Base-by-base conservation (phyloP, 768 basidiomycete species). In the Wakefieldia striispora region DNA sequence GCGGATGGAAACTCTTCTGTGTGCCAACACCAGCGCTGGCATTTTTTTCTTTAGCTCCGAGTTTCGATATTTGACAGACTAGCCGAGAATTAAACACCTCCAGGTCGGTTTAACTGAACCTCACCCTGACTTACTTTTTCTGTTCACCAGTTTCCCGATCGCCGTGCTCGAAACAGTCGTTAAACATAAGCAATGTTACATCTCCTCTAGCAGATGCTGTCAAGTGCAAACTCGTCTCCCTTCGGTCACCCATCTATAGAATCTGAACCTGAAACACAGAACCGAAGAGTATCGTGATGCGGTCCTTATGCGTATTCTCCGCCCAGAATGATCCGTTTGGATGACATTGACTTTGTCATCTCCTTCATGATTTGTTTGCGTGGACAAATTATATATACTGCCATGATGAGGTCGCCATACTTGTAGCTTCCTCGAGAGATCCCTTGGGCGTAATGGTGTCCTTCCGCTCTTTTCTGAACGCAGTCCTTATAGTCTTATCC, bases 351-450 rank as follows among this genome's bases (percentile, higher is more conserved):
- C 20, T 40, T 27, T 9, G 45, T 14, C 20, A 11, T 20, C 7
- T 29, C 12, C 20, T 42, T 34, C 23, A 16, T 21, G 33, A 26
- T 37, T 7, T 21, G 9, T 21, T 27, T 37, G 34, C 35, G 6
- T 37, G 17, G 19, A 11, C 17, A 31, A 26, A 13, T 24, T 48
- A 58, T 62, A 66, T 56, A 64, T 53, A 59, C 35, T 16, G 29
- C 21, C 45, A 26, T 40, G 16, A 29, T 23, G 27, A 46, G 42
- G 27, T 14, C 43, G 42, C 38, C 23, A 35, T 39, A 27, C 43
- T 43, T 34, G 1, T 47, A 47, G 21, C 51, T 42, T 44, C 8
- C 26, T 27, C 24, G 8, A 38, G 38, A 26, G 21, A 31, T 51
- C n/a, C 4, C 17, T 38, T 26, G 17, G 23, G 26, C 8, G 27